These are phyloP conservation scores for Datura wrightii DNA, from an alignment of 257 asterid genomes.

Conservation along the genomic window DNA sequence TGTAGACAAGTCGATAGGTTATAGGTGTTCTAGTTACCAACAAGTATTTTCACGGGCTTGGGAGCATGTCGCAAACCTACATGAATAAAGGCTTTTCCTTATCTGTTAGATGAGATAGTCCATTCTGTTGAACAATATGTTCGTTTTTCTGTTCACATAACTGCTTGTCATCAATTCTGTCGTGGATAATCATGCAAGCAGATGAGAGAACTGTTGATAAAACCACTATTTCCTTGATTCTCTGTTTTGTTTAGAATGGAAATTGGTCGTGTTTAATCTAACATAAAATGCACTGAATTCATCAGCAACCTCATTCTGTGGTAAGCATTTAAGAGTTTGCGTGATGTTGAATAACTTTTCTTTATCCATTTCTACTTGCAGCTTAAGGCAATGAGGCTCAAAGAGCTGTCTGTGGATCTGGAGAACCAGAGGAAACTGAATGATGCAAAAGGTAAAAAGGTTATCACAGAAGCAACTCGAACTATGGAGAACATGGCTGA, in stretches of 20 bases:
- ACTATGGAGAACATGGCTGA: conserved; percentile 30
- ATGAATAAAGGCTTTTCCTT: not conserved
- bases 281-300: not conserved
- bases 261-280: not conserved
- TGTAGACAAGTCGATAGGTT: not conserved
- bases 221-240: conserved; percentile 11
- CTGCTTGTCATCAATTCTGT: not conserved
- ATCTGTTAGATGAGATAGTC: conserved; percentile 22
- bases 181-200: not conserved
- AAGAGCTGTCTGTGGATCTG: conserved; percentile 73
- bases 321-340: not conserved
- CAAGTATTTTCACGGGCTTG: not conserved
- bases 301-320: not conserved
- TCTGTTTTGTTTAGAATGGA: not conserved
- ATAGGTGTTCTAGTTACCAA: not conserved
- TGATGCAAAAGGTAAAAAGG: conserved; percentile 63
- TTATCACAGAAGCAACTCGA: conserved; percentile 39
- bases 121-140: not conserved
- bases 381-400: conserved; percentile 83
- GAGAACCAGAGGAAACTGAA: conserved; percentile 73
- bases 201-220: not conserved
- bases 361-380: conserved; percentile 39
- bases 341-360: not conserved
- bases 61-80: not conserved
- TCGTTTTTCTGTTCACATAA: not conserved